These are phyloP conservation scores for Rhododendron henanense DNA, from an alignment of 148 eudicot genomes.

Conservation along the genomic window DNA sequence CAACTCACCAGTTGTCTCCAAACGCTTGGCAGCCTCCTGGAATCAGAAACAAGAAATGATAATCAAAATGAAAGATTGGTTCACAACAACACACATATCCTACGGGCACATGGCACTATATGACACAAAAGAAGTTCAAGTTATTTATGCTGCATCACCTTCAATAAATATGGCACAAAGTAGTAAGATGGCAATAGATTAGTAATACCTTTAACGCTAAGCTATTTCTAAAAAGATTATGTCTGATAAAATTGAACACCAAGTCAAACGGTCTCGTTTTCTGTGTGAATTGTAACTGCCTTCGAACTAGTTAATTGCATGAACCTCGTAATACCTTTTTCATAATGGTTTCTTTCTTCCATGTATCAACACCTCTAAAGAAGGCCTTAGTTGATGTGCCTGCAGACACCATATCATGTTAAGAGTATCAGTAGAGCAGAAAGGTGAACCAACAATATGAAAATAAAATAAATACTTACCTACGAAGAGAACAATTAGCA, in stretches of 20 bases:
- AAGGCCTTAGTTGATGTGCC: conserved; percentile 79
- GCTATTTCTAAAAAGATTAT: background rate
- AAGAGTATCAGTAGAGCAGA: background rate
- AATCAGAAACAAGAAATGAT: conserved; percentile 22
- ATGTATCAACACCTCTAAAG: conserved; percentile 66
- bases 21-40: conserved; percentile 62
- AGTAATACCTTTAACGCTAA: background rate
- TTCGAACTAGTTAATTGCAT: background rate
- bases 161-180: background rate
- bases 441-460: background rate
- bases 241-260: background rate
- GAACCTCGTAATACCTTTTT: conserved; percentile 42
- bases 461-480: conserved; percentile 35
- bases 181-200: background rate
- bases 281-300: background rate
- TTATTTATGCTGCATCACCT: background rate
- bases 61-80: background rate
- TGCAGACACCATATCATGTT: conserved; percentile 22
- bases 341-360: conserved; percentile 76
- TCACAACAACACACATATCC: background rate
- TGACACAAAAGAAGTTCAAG: background rate
- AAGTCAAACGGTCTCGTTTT: background rate
- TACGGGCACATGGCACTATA: background rate
- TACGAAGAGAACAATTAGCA: conserved; percentile 69
- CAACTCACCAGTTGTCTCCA: conserved; percentile 53